Conservation (phyloP, 2,329 filamentous ascomycete genomes). For the Fusarium buxicola region DNA sequence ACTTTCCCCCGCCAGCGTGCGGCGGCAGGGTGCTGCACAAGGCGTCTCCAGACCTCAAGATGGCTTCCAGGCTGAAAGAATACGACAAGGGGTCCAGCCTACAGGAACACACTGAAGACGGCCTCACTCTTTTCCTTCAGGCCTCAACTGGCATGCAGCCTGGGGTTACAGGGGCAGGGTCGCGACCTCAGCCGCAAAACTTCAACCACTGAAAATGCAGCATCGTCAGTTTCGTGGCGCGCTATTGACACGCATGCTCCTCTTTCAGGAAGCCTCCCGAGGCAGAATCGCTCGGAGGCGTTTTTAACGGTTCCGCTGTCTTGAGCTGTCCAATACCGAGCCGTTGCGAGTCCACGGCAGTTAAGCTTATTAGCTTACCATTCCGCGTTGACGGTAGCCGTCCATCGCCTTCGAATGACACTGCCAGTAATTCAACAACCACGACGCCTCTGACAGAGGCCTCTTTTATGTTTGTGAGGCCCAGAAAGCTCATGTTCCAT, state of each 20-base stretch:
- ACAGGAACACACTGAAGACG: neutral
- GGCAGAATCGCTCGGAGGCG: constrained; percentile 15
- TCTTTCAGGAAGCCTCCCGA: constrained; percentile 16
- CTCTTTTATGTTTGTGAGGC: too few species aligned
- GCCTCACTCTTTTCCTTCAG: constrained; percentile 18
- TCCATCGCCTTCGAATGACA: too few species aligned
- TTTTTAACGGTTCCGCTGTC: constrained; percentile 2
- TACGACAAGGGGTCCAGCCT: neutral
- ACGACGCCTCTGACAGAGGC: too few species aligned
- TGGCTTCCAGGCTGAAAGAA: constrained; percentile 17
- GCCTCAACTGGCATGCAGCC: constrained; percentile 17
- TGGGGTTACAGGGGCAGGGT: constrained; percentile 5
- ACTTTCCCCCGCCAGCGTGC: neutral
- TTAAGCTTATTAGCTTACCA: too few species aligned
- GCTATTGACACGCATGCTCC: constrained; percentile 21
- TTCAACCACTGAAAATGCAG: constrained; percentile 21
- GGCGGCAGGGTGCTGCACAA: neutral
- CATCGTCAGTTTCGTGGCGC: constrained; percentile 18
- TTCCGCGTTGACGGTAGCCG: too few species aligned
- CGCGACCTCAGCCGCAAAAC: constrained; percentile 31
- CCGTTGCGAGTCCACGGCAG: too few species aligned
- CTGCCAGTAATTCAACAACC: too few species aligned
- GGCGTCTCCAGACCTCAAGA: neutral
- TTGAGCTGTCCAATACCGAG: too few species aligned
- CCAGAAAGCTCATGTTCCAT: too few species aligned